phyloP scores from a whole-genome alignment of 495 filamentous ascomycete species.

The Alectoria sarmentosa region DNA sequence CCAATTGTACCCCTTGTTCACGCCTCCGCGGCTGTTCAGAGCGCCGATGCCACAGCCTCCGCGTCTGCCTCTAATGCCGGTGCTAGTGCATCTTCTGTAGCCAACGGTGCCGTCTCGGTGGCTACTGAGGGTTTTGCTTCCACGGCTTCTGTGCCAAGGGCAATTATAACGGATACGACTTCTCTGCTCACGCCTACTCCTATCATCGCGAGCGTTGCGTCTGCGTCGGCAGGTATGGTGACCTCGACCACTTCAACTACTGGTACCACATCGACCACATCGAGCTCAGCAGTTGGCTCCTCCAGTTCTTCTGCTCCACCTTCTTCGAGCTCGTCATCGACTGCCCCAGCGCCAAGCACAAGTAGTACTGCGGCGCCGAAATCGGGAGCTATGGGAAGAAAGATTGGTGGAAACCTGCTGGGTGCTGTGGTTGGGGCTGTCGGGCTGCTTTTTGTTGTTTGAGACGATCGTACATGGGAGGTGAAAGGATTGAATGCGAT shows the following conservation, averaged over 20 bases:
- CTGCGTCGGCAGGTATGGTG: conserved; percentile 1
- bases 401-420: not conserved
- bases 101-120: conserved; percentile 4
- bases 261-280: not conserved
- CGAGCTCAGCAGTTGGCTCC: not conserved
- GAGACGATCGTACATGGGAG: not conserved
- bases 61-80: conserved; percentile 15
- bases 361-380: conserved; percentile 21
- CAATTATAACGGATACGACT: conserved; percentile 2
- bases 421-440: not conserved
- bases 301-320: conserved; percentile 1
- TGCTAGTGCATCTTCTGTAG: conserved; percentile 6
- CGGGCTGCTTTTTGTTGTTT: conserved; percentile 4
- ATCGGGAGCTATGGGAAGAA: not conserved
- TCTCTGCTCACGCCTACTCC: not conserved
- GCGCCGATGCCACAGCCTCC: conserved; percentile 5
- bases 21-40: conserved; percentile 14
- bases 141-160: not conserved
- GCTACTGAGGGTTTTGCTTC: not conserved
- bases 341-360: conserved; percentile 1
- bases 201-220: not conserved
- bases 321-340: not conserved
- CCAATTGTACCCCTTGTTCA: conserved; percentile 11
- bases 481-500: conserved; percentile 1
- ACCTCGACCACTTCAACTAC: conserved; percentile 13